phyloP scores from a whole-genome alignment of 179 eudicot species.

The Gypsophila paniculata region DNA sequence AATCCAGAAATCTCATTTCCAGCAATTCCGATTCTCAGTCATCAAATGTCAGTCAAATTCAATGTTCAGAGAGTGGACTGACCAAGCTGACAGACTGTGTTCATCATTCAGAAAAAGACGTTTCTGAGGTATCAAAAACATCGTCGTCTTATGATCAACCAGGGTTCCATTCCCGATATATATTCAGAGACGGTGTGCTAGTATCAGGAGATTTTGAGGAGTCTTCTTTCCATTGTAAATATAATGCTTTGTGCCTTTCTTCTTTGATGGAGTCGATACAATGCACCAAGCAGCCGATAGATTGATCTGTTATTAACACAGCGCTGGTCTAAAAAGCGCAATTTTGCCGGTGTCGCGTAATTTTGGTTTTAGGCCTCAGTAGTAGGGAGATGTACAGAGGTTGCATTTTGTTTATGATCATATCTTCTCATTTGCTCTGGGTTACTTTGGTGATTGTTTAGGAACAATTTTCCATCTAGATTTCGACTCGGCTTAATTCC shows the following conservation, averaged over 20 bases:
- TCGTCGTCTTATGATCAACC: slow-evolving; percentile 23
- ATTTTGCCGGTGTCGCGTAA: slow-evolving; percentile 15
- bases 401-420: slow-evolving; percentile 11
- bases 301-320: slow-evolving; percentile 29
- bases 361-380: neutral
- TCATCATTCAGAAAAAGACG: slow-evolving; percentile 38
- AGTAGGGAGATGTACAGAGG: slow-evolving; percentile 12
- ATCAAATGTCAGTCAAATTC: slow-evolving; percentile 28
- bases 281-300: slow-evolving; percentile 45
- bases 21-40: slow-evolving; percentile 27
- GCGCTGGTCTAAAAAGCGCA: slow-evolving; percentile 17
- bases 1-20: slow-evolving; percentile 11
- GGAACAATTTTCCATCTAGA: neutral
- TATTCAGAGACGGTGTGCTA: slow-evolving; percentile 67
- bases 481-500: slow-evolving; percentile 4
- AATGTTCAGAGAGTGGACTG: slow-evolving; percentile 25
- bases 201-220: slow-evolving; percentile 38
- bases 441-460: neutral
- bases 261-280: slow-evolving; percentile 66
- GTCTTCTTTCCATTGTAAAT: slow-evolving; percentile 71
- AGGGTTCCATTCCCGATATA: slow-evolving; percentile 31
- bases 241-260: slow-evolving; percentile 67
- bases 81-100: slow-evolving; percentile 39
- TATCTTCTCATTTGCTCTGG: neutral
- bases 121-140: slow-evolving; percentile 18